Percentiles rank a stretch among this genome's conserved stretches.
These are phyloP conservation scores for Picea sitchensis DNA, from an alignment of 75 land plant genomes.

Conservation along the genomic window DNA sequence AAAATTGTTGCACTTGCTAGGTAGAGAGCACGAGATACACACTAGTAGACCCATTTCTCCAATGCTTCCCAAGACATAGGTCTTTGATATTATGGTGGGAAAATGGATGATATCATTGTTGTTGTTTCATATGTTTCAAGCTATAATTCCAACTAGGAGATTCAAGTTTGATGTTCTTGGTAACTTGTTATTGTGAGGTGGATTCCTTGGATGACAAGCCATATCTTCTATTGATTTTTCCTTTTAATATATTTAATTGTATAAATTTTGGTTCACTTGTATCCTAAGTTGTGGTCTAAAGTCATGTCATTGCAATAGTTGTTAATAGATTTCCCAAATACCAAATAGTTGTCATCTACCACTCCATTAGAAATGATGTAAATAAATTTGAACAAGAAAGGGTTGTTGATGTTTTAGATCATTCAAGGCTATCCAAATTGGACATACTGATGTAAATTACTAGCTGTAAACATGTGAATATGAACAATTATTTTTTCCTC, in stretches of 20 bases:
- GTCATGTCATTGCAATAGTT: neutral
- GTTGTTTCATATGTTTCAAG: constrained; percentile 71
- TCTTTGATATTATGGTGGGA: constrained; percentile 84
- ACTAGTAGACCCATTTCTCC: constrained; percentile 92
- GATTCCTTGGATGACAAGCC: neutral
- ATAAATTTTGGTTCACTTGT: neutral
- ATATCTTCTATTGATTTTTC: neutral
- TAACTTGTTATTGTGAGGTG: neutral
- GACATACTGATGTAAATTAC: too few species aligned
- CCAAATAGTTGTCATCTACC: too few species aligned
- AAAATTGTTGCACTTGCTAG: constrained; percentile 83
- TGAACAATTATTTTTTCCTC: too few species aligned
- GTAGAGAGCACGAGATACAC: constrained; percentile 68
- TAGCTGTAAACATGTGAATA: too few species aligned
- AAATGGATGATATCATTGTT: constrained; percentile 90
- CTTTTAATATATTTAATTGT: neutral
- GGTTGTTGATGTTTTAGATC: too few species aligned
- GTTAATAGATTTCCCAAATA: neutral
- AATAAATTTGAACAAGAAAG: too few species aligned
- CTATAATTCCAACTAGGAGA: constrained; percentile 9
- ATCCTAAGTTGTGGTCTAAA: neutral
- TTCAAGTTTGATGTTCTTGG: neutral
- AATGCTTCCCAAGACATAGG: constrained; percentile 96
- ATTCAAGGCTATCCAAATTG: too few species aligned
- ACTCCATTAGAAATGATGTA: too few species aligned